Evolutionary conservation across 73 alveolate species (phyloP).

Genomic region (Paramecium sonneborni): DNA sequence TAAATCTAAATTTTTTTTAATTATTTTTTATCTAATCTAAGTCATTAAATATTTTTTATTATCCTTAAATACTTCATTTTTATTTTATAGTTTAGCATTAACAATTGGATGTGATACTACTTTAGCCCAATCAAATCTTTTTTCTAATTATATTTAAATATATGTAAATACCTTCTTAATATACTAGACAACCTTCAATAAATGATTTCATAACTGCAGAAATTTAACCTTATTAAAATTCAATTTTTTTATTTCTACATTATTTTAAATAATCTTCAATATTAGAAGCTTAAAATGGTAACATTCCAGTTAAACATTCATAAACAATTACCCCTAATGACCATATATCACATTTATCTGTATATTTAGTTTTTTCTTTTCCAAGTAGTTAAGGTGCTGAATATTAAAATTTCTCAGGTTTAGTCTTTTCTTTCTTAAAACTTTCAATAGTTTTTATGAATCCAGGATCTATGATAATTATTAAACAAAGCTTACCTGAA

Average conservation of each 20-base stretch:
- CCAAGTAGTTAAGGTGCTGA: not conserved
- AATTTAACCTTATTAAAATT: not conserved
- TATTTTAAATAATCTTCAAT: not conserved
- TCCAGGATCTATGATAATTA: not conserved
- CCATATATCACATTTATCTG: slow-evolving; percentile 38
- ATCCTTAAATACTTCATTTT: slow-evolving; percentile 12
- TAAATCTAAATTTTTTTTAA: slow-evolving; percentile 47
- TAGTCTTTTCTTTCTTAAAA: not conserved
- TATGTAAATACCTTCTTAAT: not conserved
- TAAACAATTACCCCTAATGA: not conserved
- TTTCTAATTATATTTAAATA: not conserved
- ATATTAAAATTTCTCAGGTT: not conserved
- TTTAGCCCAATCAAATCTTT: slow-evolving; percentile 58
- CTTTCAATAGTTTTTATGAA: not conserved
- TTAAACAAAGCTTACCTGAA: not conserved
- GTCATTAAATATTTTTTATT: slow-evolving; percentile 50
- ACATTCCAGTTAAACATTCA: slow-evolving; percentile 17
- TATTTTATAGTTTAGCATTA: slow-evolving; percentile 14
- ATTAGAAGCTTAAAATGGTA: not conserved
- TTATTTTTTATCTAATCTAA: slow-evolving; percentile 46
- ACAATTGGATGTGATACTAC: slow-evolving; percentile 39
- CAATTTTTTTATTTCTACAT: not conserved
- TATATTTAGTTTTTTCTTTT: not conserved
- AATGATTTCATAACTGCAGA: not conserved
- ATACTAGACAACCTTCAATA: slow-evolving; percentile 25